A percentile compares a stretch with the other conserved stretches of the same genome.
Evolutionary conservation across 2,329 filamentous ascomycete genomes (phyloP).

Genomic region (Neonectria sp.): DNA sequence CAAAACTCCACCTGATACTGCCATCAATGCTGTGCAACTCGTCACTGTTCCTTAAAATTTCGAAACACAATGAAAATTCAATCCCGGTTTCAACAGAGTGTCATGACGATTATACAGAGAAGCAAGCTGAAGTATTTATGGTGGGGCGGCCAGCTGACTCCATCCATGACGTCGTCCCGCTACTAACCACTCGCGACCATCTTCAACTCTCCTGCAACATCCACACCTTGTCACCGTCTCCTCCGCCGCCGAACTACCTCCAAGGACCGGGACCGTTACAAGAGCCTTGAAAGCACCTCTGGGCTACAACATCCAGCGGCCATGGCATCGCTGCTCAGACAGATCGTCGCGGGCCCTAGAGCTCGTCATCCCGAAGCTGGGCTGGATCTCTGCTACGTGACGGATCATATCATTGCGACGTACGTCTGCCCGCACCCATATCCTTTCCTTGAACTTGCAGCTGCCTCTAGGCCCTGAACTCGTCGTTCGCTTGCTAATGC

Average conservation of each 20-base stretch:
- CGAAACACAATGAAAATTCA: not conserved
- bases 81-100: no score
- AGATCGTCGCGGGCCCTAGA: conserved; percentile 92
- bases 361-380: conserved; percentile 88
- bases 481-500: conserved; percentile 30
- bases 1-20: not conserved
- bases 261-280: not conserved
- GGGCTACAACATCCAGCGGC: not conserved
- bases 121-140: conserved; percentile 7
- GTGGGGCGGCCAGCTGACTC: conserved; percentile 21
- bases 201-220: conserved; percentile 8
- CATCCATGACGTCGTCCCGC: conserved; percentile 43
- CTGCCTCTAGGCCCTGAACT: not conserved
- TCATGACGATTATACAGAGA: not conserved
- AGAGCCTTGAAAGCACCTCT: not conserved
- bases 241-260: not conserved
- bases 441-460: not conserved
- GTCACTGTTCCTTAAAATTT: not conserved
- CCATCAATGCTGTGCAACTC: not conserved
- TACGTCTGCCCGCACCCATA: conserved; percentile 51
- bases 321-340: conserved; percentile 85
- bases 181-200: conserved; percentile 6
- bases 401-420: conserved; percentile 80
- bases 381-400: conserved; percentile 96
- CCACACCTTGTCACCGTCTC: not conserved